phyloP scores from a whole-genome alignment of 169 alveolate species.

The Eimeria necatrix region DNA sequence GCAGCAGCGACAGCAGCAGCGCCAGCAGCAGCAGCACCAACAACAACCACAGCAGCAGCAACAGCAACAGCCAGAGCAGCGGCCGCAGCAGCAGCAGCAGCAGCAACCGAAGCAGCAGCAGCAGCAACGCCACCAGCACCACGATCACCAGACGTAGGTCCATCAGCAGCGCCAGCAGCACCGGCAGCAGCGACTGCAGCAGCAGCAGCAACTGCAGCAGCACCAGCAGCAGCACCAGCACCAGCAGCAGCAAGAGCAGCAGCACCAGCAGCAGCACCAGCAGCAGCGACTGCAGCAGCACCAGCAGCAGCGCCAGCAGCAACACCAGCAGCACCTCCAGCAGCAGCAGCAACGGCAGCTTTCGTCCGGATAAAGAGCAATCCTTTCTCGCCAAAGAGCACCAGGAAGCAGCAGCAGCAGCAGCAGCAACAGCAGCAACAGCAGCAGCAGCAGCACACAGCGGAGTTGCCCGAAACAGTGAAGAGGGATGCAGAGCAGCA shows the following conservation, averaged over 20 bases:
- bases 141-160: no score
- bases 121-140: no score
- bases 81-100: no score
- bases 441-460: background rate
- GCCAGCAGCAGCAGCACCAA: no score
- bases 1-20: no score
- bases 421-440: background rate
- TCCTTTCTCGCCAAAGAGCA: background rate
- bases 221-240: constrained; percentile 11
- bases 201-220: constrained; percentile 18
- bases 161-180: background rate
- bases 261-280: background rate
- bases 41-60: no score
- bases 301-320: constrained; percentile 10
- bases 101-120: no score
- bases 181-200: background rate
- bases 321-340: background rate
- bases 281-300: background rate
- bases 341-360: background rate
- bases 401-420: background rate
- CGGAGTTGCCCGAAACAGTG: background rate
- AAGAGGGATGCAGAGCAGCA: background rate
- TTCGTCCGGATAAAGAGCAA: background rate
- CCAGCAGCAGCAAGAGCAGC: constrained; percentile 2
- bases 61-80: no score